These are phyloP conservation scores for Capsicum pubescens DNA, from an alignment of 257 asterid genomes.

Conservation along the genomic window DNA sequence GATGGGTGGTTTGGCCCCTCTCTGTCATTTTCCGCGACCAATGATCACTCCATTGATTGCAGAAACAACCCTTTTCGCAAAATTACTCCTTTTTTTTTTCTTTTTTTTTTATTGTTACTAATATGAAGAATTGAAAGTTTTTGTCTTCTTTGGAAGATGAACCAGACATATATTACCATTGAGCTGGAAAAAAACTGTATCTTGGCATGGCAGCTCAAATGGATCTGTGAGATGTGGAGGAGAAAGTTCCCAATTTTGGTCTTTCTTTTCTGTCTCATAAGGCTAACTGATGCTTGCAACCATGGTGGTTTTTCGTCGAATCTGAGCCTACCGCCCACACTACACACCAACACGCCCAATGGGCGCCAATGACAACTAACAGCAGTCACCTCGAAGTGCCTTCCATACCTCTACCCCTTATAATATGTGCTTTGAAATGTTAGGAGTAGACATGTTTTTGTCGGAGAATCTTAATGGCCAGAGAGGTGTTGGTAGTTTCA, in stretches of 20 bases:
- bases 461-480: no score
- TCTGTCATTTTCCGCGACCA: slow-evolving; percentile 25
- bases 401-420: no score
- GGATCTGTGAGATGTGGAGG: not conserved
- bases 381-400: no score
- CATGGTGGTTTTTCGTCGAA: not conserved
- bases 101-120: not conserved
- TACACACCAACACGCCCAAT: no score
- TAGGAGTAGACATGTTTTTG: no score
- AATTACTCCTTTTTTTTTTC: not conserved
- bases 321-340: no score
- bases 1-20: slow-evolving; percentile 36
- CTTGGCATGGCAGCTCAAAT: not conserved
- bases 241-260: no score
- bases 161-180: no score
- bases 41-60: not conserved
- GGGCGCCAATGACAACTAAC: no score
- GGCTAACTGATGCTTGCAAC: slow-evolving; percentile 8
- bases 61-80: not conserved
- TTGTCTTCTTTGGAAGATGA: no score
- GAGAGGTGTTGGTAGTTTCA: slow-evolving; percentile 21
- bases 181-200: not conserved
- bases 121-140: no score
- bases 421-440: no score
- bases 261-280: slow-evolving; percentile 3